These are phyloP conservation scores for Rhodomyrtus psidioides DNA, from an alignment of 441 rosid species.

Conservation along the genomic window DNA sequence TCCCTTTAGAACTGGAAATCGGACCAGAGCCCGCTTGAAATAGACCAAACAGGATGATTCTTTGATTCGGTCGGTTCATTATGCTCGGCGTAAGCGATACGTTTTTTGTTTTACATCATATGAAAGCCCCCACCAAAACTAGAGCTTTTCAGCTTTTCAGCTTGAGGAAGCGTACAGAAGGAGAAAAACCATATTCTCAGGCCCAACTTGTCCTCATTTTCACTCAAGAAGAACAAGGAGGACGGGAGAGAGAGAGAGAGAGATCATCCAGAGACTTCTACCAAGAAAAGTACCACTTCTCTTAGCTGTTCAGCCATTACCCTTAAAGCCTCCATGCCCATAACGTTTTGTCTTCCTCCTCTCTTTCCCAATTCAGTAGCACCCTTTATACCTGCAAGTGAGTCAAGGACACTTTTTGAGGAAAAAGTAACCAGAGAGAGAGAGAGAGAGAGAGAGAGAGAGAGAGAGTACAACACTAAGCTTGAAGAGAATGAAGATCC, in stretches of 20 bases:
- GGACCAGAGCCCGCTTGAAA: too few relatives aligned
- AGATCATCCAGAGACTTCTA: neutral
- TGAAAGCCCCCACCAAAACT: neutral
- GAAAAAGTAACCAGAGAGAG: neutral
- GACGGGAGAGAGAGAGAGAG: neutral
- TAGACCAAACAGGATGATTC: too few relatives aligned
- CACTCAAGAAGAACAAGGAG: neutral
- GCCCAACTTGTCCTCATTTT: neutral
- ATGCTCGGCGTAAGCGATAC: neutral
- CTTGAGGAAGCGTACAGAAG: neutral
- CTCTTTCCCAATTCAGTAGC: neutral
- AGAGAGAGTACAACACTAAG: neutral
- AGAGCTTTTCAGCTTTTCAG: neutral
- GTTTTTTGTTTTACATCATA: neutral
- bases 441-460: neutral
- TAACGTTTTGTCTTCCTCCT: neutral
- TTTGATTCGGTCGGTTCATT: too few relatives aligned
- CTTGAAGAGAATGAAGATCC: slow-evolving; percentile 9
- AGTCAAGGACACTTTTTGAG: neutral
- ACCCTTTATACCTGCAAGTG: neutral
- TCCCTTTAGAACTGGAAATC: too few relatives aligned
- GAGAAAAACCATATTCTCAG: neutral
- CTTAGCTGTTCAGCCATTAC: neutral
- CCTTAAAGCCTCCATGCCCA: neutral
- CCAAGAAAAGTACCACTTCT: neutral